Evolutionary conservation across 352 stramenopile species (phyloP).

Genomic region (Peronosclerospora sorghi): DNA sequence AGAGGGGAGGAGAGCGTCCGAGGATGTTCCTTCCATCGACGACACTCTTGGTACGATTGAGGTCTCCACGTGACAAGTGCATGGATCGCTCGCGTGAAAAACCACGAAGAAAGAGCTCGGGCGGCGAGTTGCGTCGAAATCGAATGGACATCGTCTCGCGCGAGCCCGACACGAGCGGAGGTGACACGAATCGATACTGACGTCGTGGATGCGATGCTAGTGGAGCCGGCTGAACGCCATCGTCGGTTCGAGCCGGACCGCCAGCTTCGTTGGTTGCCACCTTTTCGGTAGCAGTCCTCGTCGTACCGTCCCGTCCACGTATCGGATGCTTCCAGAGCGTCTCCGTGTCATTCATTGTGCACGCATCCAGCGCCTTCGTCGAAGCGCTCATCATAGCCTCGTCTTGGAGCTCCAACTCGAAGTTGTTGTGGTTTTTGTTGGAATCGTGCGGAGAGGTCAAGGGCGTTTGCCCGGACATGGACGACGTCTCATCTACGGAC

Average conservation of each 20-base stretch:
- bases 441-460: slow-evolving; percentile 26
- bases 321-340: slow-evolving; percentile 14
- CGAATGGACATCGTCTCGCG: slow-evolving; percentile 21
- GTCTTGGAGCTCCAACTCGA: slow-evolving; percentile 7
- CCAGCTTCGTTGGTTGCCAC: background rate
- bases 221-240: background rate
- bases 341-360: slow-evolving; percentile 9
- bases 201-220: slow-evolving; percentile 2
- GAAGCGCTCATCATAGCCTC: slow-evolving; percentile 1
- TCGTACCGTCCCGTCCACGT: slow-evolving; percentile 17
- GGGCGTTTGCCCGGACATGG: slow-evolving; percentile 38
- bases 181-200: slow-evolving; percentile 33
- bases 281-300: slow-evolving; percentile 1
- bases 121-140: slow-evolving; percentile 53
- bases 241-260: background rate
- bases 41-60: slow-evolving; percentile 1
- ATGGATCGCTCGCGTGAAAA: slow-evolving; percentile 30
- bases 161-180: slow-evolving; percentile 37
- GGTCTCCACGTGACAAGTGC: slow-evolving; percentile 12
- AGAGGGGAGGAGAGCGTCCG: slow-evolving; percentile 17
- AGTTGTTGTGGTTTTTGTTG: slow-evolving; percentile 14
- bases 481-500: slow-evolving; percentile 50
- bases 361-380: slow-evolving; percentile 12
- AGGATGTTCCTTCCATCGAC: slow-evolving; percentile 33
- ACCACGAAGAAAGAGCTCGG: slow-evolving; percentile 44